A percentile compares a stretch with the other conserved stretches of the same genome.
Evolutionary conservation across 139 green algal species (phyloP).

Genomic region (Haematococcus sp.): DNA sequence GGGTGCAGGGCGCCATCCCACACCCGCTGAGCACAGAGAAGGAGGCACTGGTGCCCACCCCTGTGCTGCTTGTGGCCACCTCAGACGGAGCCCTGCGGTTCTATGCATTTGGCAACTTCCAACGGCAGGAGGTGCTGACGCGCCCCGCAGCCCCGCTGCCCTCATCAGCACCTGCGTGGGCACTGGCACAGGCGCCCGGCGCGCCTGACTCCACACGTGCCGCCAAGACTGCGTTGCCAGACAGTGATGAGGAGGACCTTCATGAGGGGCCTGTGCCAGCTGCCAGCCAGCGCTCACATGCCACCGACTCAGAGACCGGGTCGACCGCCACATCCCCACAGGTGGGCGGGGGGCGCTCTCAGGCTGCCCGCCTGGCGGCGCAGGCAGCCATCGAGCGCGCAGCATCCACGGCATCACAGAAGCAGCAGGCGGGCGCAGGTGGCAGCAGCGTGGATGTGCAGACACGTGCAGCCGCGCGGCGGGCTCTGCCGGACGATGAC

Average conservation of each 20-base stretch:
- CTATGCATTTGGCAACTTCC: conserved; percentile 43
- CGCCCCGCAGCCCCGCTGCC: background rate
- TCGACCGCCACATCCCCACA: too few relatives aligned
- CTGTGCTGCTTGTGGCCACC: conserved; percentile 51
- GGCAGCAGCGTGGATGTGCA: background rate
- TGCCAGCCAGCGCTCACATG: too few relatives aligned
- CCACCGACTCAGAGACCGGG: too few relatives aligned
- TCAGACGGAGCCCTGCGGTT: conserved; percentile 55
- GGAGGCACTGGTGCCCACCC: conserved; percentile 34
- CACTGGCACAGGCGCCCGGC: background rate
- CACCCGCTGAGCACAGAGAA: conserved; percentile 45
- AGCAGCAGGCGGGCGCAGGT: conserved; percentile 1
- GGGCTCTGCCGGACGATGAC: background rate
- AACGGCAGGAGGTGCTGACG: conserved; percentile 11
- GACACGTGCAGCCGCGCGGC: background rate
- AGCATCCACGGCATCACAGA: background rate
- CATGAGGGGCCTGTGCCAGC: too few relatives aligned
- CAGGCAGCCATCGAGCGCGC: conserved; percentile 2
- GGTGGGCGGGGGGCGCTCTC: too few relatives aligned
- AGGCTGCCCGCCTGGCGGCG: background rate
- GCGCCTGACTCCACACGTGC: background rate
- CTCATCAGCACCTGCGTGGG: background rate
- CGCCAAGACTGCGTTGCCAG: background rate
- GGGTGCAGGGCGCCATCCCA: conserved; percentile 8
- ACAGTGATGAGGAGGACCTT: conserved; percentile 8